phyloP scores from a whole-genome alignment of 495 filamentous ascomycete genomes.

The Letharia lupina region DNA sequence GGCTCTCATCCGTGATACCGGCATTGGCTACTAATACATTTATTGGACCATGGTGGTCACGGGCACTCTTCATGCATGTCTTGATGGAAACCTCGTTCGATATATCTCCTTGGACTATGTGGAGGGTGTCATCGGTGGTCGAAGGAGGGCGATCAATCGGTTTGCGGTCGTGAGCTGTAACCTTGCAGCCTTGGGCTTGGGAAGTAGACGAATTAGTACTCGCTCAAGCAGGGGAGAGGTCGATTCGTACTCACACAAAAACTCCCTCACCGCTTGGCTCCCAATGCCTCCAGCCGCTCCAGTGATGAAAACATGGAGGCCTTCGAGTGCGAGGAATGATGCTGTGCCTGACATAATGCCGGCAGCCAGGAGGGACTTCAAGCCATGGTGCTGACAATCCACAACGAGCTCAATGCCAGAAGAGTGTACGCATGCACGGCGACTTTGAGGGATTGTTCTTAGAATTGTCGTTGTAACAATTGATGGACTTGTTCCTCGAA shows the following conservation, averaged over 20 bases:
- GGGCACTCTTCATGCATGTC: constrained; percentile 36
- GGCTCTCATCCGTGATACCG: constrained; percentile 39
- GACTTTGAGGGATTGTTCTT: neutral
- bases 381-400: neutral
- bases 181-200: constrained; percentile 45
- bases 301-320: constrained; percentile 49
- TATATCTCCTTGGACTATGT: constrained; percentile 39
- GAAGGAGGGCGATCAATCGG: constrained; percentile 23
- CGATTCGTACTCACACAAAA: constrained; percentile 38
- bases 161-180: constrained; percentile 42
- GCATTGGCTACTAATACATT: constrained; percentile 48
- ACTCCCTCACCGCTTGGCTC: constrained; percentile 41
- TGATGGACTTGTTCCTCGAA: neutral
- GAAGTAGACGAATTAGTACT: constrained; percentile 3
- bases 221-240: constrained; percentile 5
- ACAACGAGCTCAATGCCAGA: neutral
- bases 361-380: neutral
- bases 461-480: neutral
- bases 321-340: constrained; percentile 45
- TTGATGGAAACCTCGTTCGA: constrained; percentile 40
- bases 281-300: constrained; percentile 49
- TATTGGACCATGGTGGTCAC: constrained; percentile 42
- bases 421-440: neutral
- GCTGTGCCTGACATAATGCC: neutral
- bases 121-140: constrained; percentile 30